These are phyloP conservation scores for Stenogyne calaminthoides DNA, from an alignment of 305 asterid species.

Conservation along the genomic window DNA sequence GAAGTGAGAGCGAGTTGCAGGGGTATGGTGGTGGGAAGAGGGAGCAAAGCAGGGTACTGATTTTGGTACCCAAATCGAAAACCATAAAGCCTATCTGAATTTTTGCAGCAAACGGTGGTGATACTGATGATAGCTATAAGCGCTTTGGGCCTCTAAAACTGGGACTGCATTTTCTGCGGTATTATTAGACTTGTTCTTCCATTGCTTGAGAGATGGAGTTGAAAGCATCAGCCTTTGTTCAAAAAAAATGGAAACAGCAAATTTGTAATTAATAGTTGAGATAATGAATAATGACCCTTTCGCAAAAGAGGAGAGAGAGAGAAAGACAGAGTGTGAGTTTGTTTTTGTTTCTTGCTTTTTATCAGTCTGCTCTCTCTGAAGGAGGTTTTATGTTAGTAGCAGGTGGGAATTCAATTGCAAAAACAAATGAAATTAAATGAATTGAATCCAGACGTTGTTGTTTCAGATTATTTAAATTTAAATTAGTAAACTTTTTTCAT, in stretches of 20 bases:
- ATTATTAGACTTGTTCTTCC: constrained; percentile 52
- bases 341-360: constrained; percentile 28
- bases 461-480: neutral
- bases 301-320: constrained; percentile 3
- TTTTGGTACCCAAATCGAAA: constrained; percentile 50
- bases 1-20: constrained; percentile 46
- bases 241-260: constrained; percentile 48
- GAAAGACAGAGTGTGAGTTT: constrained; percentile 6
- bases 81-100: constrained; percentile 38
- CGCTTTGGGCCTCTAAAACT: constrained; percentile 36
- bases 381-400: constrained; percentile 33
- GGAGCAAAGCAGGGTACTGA: constrained; percentile 72
- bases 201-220: constrained; percentile 46
- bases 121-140: constrained; percentile 39
- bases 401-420: neutral
- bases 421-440: neutral
- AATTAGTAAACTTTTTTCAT: no score
- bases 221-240: constrained; percentile 42
- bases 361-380: constrained; percentile 20
- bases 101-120: constrained; percentile 49
- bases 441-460: neutral
- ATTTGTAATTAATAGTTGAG: constrained; percentile 30
- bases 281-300: constrained; percentile 16
- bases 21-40: constrained; percentile 62
- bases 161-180: constrained; percentile 49